These are phyloP conservation scores for Candida michaelii DNA, from an alignment of 805 yeast genomes.

Conservation along the genomic window DNA sequence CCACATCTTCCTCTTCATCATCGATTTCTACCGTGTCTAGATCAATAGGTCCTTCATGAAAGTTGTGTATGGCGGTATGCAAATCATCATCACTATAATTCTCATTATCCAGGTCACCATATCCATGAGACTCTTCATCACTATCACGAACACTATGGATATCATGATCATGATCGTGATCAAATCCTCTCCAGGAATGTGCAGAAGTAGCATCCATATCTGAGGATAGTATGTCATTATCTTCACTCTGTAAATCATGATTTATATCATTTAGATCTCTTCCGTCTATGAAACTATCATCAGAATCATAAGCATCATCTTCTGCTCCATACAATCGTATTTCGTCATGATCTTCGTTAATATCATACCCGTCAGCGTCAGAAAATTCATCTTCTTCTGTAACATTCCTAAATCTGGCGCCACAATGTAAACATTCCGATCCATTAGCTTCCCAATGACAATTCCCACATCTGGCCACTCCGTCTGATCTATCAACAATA, in stretches of 20 bases:
- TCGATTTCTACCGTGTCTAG: constrained; percentile 11
- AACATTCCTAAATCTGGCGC: constrained; percentile 46
- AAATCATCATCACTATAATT: constrained; percentile 19
- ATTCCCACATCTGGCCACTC: constrained; percentile 69
- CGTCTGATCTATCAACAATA: constrained; percentile 62
- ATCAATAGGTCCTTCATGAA: constrained; percentile 14
- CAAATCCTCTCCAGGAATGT: constrained; percentile 15
- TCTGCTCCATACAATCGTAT: constrained; percentile 15
- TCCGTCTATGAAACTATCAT: constrained; percentile 35
- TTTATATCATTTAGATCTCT: constrained; percentile 23
- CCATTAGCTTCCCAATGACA: constrained; percentile 84
- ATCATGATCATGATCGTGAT: constrained; percentile 4
- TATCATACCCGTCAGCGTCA: constrained; percentile 35
- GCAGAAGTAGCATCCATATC: constrained; percentile 9
- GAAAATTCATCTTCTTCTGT: constrained; percentile 34
- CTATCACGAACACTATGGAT: background rate
- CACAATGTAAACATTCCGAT: constrained; percentile 66
- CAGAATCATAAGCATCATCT: constrained; percentile 26
- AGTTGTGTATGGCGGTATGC: constrained; percentile 26
- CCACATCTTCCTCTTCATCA: constrained; percentile 5
- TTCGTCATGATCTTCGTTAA: constrained; percentile 32
- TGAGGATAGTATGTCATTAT: constrained; percentile 8
- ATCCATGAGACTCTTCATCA: constrained; percentile 1
- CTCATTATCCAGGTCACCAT: background rate
- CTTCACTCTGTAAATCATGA: constrained; percentile 16